A percentile compares a stretch with the other conserved stretches of the same genome.
These are phyloP conservation scores for Linnemannia schmuckeri DNA, from an alignment of 192 early-diverging fungal species.

Conservation along the genomic window DNA sequence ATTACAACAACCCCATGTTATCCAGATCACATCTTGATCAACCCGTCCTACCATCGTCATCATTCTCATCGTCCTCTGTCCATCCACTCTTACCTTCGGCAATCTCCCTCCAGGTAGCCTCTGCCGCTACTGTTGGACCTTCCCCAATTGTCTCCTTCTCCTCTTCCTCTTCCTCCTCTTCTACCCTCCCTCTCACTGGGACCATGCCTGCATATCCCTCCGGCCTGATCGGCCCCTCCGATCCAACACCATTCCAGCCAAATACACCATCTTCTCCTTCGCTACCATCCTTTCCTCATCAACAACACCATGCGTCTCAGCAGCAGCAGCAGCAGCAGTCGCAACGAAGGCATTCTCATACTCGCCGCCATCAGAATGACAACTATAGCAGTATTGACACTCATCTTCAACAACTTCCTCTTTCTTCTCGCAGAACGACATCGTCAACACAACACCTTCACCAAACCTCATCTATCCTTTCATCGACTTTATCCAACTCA, in stretches of 20 bases:
- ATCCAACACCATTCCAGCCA: not conserved
- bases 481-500: not conserved
- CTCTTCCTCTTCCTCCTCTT: not conserved
- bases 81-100: not conserved
- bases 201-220: not conserved
- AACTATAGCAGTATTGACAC: not conserved
- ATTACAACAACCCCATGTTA: not conserved
- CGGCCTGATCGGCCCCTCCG: not conserved
- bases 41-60: not conserved
- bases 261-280: not conserved
- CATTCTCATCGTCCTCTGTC: not conserved
- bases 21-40: not conserved
- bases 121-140: not conserved
- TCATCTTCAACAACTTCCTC: not conserved
- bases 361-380: not conserved
- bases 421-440: not conserved
- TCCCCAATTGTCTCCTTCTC: not conserved
- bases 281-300: not conserved
- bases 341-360: not conserved
- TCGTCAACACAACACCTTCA: not conserved
- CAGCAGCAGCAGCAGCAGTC: not conserved
- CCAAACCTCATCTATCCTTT: not conserved
- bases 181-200: not conserved
- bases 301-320: not conserved
- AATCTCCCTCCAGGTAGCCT: not conserved